These are phyloP conservation scores for Rhynchospora pubera DNA, from an alignment of 176 grass and related monocot species.

Conservation along the genomic window DNA sequence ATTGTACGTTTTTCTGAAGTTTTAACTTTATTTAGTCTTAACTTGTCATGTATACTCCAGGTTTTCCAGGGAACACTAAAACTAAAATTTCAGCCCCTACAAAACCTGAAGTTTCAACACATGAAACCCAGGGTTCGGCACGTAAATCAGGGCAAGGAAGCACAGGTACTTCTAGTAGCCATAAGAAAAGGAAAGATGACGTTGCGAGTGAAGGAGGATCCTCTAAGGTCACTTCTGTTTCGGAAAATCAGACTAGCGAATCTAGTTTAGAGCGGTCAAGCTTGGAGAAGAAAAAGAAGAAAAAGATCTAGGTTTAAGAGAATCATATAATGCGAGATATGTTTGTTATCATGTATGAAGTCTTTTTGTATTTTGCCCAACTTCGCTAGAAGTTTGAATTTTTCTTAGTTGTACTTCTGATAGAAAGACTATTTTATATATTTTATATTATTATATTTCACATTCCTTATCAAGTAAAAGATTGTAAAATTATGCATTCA, in stretches of 20 bases:
- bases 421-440: neutral
- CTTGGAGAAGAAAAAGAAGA: neutral
- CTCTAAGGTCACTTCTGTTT: neutral
- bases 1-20: neutral
- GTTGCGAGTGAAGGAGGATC: neutral
- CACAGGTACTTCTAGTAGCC: neutral
- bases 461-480: neutral
- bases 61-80: neutral
- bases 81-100: conserved; percentile 3
- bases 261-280: neutral
- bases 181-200: conserved; percentile 2
- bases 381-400: neutral
- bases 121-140: conserved; percentile 4
- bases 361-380: neutral
- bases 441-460: neutral
- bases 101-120: neutral
- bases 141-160: neutral
- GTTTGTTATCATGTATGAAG: neutral
- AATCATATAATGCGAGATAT: neutral
- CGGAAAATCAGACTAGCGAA: neutral
- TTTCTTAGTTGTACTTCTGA: neutral
- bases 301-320: neutral
- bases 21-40: neutral
- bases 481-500: neutral
- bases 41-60: neutral